Conservation (phyloP, 257 asterid genomes). For the Marsdenia floribunda region DNA sequence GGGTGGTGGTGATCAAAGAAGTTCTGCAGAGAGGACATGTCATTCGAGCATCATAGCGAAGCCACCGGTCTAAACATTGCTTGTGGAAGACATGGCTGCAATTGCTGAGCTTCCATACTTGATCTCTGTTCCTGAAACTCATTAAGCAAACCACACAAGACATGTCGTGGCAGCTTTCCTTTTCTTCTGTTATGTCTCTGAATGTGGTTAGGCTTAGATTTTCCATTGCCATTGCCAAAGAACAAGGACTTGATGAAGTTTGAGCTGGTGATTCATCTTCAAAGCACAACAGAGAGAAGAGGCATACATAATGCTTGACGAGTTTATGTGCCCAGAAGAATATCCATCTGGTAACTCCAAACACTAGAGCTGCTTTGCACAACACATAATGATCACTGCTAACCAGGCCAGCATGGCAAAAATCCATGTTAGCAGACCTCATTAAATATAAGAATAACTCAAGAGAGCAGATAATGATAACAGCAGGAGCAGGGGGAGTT, state of each 20-base stretch:
- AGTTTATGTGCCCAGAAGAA: constrained; percentile 37
- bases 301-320: constrained; percentile 23
- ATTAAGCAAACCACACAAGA: constrained; percentile 63
- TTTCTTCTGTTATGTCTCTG: constrained; percentile 31
- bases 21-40: constrained; percentile 71
- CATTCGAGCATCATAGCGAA: constrained; percentile 42
- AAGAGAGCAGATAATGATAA: not conserved
- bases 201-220: constrained; percentile 41
- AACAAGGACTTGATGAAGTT: constrained; percentile 17
- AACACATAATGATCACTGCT: constrained; percentile 42
- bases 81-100: constrained; percentile 76
- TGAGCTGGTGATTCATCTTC: constrained; percentile 5
- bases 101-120: constrained; percentile 58
- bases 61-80: constrained; percentile 62
- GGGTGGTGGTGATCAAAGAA: constrained; percentile 27
- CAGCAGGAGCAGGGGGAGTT: constrained; percentile 29
- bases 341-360: constrained; percentile 51
- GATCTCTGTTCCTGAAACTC: constrained; percentile 39
- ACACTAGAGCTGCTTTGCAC: constrained; percentile 50
- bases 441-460: not conserved
- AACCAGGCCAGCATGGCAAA: constrained; percentile 24
- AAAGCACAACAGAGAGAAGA: constrained; percentile 20
- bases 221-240: constrained; percentile 31
- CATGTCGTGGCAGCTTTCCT: constrained; percentile 21
- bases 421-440: constrained; percentile 10